These are phyloP conservation scores for Filobasidium uniguttulatum DNA, from an alignment of 1,284 basidiomycete species.

Conservation along the genomic window DNA sequence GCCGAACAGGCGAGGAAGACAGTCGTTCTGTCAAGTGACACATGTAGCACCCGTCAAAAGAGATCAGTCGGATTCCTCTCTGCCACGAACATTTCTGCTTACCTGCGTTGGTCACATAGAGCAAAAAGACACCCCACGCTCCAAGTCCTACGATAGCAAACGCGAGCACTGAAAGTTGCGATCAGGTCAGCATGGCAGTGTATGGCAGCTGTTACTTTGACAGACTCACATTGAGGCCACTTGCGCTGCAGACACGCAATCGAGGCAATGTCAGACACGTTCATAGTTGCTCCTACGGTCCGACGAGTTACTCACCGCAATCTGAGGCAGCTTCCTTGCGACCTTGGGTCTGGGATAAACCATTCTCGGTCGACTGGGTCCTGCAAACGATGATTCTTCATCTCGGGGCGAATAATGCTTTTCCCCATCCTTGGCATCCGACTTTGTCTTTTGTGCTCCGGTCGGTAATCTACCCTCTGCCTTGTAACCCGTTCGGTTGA, in stretches of 20 bases:
- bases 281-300: no score
- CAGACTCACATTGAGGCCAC: not conserved
- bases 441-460: not conserved
- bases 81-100: slow-evolving; percentile 2
- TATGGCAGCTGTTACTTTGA: not conserved
- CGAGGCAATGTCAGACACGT: no score
- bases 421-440: not conserved
- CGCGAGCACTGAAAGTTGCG: slow-evolving; percentile 20
- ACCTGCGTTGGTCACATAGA: slow-evolving; percentile 36
- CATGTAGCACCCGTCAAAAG: not conserved
- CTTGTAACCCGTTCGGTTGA: not conserved
- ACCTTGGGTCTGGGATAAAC: slow-evolving; percentile 25
- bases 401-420: no score
- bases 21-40: slow-evolving; percentile 27
- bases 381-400: slow-evolving; percentile 19
- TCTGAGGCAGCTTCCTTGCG: slow-evolving; percentile 24
- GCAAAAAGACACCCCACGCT: slow-evolving; percentile 31
- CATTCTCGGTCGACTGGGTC: slow-evolving; percentile 28
- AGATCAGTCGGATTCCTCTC: not conserved
- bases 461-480: not conserved
- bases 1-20: slow-evolving; percentile 31
- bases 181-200: no score
- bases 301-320: slow-evolving; percentile 22
- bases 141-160: slow-evolving; percentile 25
- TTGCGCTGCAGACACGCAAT: not conserved